These are phyloP conservation scores for Vachellia collinsii DNA, from an alignment of 306 rosid species.

Conservation along the genomic window DNA sequence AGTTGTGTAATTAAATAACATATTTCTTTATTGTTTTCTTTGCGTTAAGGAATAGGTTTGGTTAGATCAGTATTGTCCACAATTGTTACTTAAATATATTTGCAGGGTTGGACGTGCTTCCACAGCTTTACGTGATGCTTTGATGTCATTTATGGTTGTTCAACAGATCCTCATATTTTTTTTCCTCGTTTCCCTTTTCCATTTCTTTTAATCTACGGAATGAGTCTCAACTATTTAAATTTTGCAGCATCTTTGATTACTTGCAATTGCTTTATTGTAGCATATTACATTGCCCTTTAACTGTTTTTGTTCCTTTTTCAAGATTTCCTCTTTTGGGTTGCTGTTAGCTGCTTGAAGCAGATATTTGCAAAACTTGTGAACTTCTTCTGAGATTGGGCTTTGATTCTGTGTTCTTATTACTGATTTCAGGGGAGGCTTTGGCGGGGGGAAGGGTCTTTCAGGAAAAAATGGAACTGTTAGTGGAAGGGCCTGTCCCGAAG, in stretches of 20 bases:
- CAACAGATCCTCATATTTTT: not conserved
- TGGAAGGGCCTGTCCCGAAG: conserved; percentile 84
- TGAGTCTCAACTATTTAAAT: not conserved
- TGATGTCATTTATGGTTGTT: not conserved
- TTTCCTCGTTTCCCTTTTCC: not conserved
- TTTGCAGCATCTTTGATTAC: not conserved
- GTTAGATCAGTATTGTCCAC: conserved; percentile 17
- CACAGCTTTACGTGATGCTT: not conserved
- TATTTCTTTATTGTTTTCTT: not conserved
- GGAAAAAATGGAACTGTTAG: conserved; percentile 87
- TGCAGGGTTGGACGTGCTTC: conserved; percentile 13
- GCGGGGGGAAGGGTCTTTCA: conserved; percentile 80
- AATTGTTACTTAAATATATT: conserved; percentile 25
- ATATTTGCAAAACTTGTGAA: not conserved
- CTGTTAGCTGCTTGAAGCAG: conserved; percentile 13
- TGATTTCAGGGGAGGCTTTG: conserved; percentile 80
- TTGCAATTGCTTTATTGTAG: not conserved
- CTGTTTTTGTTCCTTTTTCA: not conserved
- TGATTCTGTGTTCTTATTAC: conserved; percentile 25
- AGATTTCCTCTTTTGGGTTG: not conserved
- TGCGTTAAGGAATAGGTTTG: not conserved
- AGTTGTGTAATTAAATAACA: not conserved
- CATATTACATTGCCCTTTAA: not conserved
- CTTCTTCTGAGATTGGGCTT: not conserved
- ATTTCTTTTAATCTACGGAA: not conserved